phyloP scores from a whole-genome alignment of 164 flowering plant genomes.

The Tetracentron sinense region DNA sequence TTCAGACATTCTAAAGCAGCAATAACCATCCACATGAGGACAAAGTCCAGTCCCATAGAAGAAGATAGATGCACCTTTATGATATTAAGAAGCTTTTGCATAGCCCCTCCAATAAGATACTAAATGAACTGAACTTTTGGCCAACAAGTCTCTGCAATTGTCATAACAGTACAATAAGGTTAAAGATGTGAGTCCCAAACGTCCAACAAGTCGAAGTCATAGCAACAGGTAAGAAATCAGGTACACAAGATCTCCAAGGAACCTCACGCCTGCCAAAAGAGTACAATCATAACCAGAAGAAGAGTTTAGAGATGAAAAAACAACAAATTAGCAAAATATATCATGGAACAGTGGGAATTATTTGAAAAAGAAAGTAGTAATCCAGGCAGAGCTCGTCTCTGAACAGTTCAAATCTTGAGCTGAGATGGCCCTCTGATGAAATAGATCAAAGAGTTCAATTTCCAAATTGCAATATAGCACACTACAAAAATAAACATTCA shows the following conservation, averaged over 20 bases:
- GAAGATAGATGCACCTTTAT: not conserved
- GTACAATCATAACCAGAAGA: conserved; percentile 20
- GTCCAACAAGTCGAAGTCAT: conserved; percentile 76
- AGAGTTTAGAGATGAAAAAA: conserved; percentile 10
- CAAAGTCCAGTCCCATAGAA: conserved; percentile 17
- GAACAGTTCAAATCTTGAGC: not conserved
- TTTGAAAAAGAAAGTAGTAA: not conserved
- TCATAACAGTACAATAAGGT: conserved; percentile 94
- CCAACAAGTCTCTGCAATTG: conserved; percentile 73
- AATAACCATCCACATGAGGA: conserved; percentile 19
- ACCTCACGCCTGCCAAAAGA: conserved; percentile 61
- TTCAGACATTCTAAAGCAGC: conserved; percentile 11
- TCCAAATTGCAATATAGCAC: not conserved
- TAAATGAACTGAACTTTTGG: conserved; percentile 19
- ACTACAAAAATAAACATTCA: not conserved
- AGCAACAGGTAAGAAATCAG: conserved; percentile 64
- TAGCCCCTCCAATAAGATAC: conserved; percentile 15
- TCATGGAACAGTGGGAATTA: not conserved
- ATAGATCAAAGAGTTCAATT: not conserved
- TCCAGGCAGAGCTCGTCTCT: conserved; percentile 6
- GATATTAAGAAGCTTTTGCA: conserved; percentile 3
- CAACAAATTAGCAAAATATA: not conserved
- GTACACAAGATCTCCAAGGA: conserved; percentile 64
- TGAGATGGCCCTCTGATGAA: conserved; percentile 9
- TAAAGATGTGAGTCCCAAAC: conserved; percentile 94